Conservation (phyloP, 2,329 filamentous ascomycete genomes). For the Microsporum canis region DNA sequence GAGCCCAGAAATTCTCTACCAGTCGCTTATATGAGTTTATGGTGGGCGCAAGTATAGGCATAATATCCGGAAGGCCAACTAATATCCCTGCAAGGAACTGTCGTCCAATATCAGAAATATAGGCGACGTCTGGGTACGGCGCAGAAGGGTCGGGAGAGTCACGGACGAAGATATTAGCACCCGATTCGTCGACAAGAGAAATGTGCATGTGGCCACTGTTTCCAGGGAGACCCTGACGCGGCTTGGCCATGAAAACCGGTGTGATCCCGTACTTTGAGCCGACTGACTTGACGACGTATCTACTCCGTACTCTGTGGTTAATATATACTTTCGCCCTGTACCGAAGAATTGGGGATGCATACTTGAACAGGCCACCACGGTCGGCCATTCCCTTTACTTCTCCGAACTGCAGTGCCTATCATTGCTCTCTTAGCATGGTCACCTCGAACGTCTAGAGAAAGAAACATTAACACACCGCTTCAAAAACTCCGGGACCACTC, state of each 20-base stretch:
- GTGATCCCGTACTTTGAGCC: conserved; percentile 82
- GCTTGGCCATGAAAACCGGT: conserved; percentile 98
- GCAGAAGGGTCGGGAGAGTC: conserved; percentile 59
- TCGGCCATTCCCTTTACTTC: conserved; percentile 86
- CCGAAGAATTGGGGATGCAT: neutral
- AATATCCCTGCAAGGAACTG: conserved; percentile 89
- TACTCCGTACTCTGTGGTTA: conserved; percentile 19
- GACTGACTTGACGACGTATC: conserved; percentile 78
- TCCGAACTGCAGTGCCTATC: conserved; percentile 67
- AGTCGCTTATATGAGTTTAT: conserved; percentile 97
- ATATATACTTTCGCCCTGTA: conserved; percentile 8
- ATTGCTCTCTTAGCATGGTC: conserved; percentile 13
- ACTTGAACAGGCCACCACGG: conserved; percentile 84
- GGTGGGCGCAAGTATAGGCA: conserved; percentile 89
- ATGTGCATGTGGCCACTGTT: conserved; percentile 96
- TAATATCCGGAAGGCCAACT: conserved; percentile 80
- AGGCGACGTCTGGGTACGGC: conserved; percentile 60
- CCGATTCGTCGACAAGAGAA: conserved; percentile 68
- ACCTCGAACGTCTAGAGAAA: neutral
- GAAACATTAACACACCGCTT: conserved; percentile 50
- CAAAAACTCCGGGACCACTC: conserved; percentile 85
- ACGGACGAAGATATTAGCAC: conserved; percentile 73
- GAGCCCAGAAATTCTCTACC: conserved; percentile 98
- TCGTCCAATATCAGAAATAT: conserved; percentile 76
- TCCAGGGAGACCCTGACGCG: conserved; percentile 75